Percentiles rank a stretch among this genome's conserved stretches.
Conservation (phyloP, 1,284 basidiomycete species). For the Trametes polyzona region DNA sequence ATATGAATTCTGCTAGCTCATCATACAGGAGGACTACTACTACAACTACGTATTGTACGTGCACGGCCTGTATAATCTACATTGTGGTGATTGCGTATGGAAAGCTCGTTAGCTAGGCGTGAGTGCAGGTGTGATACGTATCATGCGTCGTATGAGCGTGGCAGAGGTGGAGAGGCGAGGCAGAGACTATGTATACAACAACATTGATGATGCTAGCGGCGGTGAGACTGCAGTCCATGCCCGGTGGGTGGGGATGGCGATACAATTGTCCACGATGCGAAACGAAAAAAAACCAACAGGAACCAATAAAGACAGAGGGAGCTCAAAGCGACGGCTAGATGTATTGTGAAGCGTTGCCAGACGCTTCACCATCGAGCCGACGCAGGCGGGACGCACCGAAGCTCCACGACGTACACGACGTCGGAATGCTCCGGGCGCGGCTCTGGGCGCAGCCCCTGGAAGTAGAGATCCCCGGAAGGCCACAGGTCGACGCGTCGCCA, state of each 20-base stretch:
- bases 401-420: background rate
- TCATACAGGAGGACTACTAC: too few species aligned
- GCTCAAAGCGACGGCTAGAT: too few species aligned
- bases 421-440: background rate
- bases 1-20: too few species aligned
- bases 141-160: background rate
- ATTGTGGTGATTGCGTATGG: background rate
- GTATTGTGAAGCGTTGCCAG: too few species aligned
- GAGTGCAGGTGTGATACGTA: background rate
- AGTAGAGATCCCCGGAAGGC: background rate
- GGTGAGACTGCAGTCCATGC: too few species aligned
- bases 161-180: background rate
- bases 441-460: background rate
- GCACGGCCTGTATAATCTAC: background rate
- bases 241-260: too few species aligned
- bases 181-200: background rate
- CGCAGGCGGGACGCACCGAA: background rate
- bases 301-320: too few species aligned
- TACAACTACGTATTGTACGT: background rate
- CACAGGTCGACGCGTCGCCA: constrained; percentile 1
- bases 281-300: too few species aligned
- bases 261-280: too few species aligned
- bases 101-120: background rate
- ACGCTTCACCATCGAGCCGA: background rate
- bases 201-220: too few species aligned